These are phyloP conservation scores for Nannochloropsis oceanica DNA, from an alignment of 108 stramenopile species.

Conservation along the genomic window DNA sequence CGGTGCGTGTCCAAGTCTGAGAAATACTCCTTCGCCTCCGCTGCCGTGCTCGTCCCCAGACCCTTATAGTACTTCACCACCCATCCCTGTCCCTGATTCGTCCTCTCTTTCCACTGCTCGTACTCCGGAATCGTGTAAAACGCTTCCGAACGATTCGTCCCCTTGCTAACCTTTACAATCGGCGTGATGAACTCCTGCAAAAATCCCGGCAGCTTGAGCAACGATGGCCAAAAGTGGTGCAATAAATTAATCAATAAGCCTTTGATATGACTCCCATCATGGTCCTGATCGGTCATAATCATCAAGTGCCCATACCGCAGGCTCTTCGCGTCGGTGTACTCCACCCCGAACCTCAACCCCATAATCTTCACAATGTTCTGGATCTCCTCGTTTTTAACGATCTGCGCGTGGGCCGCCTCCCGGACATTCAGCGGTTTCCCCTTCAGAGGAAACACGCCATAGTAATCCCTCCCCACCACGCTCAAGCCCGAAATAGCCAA, in stretches of 20 bases:
- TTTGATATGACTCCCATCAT: conserved; percentile 98
- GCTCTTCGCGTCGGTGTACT: conserved; percentile 67
- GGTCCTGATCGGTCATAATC: conserved; percentile 99
- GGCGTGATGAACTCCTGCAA: conserved; percentile 99
- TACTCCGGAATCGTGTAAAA: conserved; percentile 76
- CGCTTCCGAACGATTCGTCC: conserved; percentile 35
- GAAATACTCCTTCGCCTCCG: conserved; percentile 76
- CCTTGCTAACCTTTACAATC: conserved; percentile 90
- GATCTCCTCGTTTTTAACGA: conserved; percentile 86
- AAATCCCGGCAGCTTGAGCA: conserved; percentile 85
- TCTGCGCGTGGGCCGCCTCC: conserved; percentile 57
- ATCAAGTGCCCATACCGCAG: conserved; percentile 90
- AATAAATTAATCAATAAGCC: conserved; percentile 98
- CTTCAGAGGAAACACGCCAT: conserved; percentile 94
- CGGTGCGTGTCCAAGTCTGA: conserved; percentile 40
- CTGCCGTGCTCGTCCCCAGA: conserved; percentile 84
- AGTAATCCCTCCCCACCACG: conserved; percentile 80
- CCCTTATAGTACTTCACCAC: conserved; percentile 95
- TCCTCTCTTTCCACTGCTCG: conserved; percentile 70
- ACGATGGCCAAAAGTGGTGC: conserved; percentile 88
- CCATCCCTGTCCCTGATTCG: conserved; percentile 82
- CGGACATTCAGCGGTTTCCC: conserved; percentile 97
- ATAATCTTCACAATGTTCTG: conserved; percentile 91
- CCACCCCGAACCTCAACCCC: conserved; percentile 76
- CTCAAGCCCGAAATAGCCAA: conserved; percentile 82